Conservation (phyloP, 306 rosid species). For the Arachis stenosperma region DNA sequence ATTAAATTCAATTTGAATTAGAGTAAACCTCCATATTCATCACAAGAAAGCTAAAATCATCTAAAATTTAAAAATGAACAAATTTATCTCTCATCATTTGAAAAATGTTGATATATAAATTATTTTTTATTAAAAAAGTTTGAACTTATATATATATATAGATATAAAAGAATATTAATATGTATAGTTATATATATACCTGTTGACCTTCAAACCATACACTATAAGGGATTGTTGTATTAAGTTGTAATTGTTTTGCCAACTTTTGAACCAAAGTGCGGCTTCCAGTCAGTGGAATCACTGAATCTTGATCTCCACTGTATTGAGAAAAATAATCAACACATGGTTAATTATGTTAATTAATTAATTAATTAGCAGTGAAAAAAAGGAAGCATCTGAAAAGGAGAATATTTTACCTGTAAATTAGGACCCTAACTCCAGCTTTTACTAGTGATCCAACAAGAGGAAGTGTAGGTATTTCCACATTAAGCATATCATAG, state of each 20-base stretch:
- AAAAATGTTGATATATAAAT: too few species aligned
- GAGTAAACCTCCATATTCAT: too few species aligned
- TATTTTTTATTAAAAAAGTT: too few species aligned
- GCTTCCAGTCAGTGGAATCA: constrained; percentile 92
- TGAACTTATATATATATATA: too few species aligned
- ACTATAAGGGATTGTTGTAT: constrained; percentile 79
- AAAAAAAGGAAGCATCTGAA: constrained; percentile 23
- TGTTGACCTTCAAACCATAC: constrained; percentile 94
- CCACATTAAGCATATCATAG: constrained; percentile 81
- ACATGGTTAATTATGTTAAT: background rate
- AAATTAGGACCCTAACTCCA: constrained; percentile 79
- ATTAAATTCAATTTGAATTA: too few species aligned
- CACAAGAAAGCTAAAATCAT: too few species aligned
- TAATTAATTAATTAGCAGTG: constrained; percentile 28
- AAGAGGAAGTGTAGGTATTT: constrained; percentile 79
- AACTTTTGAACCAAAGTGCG: constrained; percentile 77
- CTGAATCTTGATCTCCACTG: constrained; percentile 99
- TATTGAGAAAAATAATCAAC: constrained; percentile 6
- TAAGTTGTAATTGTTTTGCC: constrained; percentile 65
- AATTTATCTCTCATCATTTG: too few species aligned
- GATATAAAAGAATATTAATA: background rate
- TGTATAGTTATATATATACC: constrained; percentile 42
- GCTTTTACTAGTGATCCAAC: constrained; percentile 73
- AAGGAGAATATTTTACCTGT: constrained; percentile 60
- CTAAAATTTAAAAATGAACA: too few species aligned